These are phyloP conservation scores for Neurospora sp. DNA, from an alignment of 495 filamentous ascomycete species.

Conservation along the genomic window DNA sequence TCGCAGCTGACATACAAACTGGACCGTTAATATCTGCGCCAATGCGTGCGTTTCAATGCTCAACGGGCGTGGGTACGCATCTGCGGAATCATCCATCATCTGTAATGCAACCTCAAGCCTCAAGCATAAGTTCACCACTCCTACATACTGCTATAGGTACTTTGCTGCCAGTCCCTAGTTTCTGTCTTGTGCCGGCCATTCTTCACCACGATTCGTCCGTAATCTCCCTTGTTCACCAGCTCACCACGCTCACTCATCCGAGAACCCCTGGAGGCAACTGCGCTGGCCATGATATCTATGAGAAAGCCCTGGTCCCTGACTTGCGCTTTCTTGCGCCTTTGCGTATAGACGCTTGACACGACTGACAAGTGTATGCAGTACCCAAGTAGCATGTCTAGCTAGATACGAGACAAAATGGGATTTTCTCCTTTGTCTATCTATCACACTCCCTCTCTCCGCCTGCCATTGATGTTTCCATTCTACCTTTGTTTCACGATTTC, in stretches of 20 bases:
- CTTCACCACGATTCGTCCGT: background rate
- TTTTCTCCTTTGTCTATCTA: background rate
- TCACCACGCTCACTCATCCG: background rate
- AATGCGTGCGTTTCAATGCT: background rate
- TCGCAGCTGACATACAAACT: no score
- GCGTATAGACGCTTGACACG: background rate
- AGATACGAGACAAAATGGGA: background rate
- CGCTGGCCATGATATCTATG: background rate
- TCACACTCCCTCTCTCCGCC: background rate
- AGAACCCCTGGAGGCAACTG: background rate
- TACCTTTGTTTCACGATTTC: background rate
- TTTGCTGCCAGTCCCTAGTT: background rate
- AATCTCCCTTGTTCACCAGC: background rate
- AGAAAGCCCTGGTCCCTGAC: background rate
- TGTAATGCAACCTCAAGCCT: background rate
- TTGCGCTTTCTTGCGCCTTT: background rate
- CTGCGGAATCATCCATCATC: background rate
- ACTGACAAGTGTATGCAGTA: background rate
- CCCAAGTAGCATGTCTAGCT: background rate
- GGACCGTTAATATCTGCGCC: background rate
- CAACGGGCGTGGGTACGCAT: background rate
- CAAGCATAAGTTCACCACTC: background rate
- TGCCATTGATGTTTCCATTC: slow-evolving; percentile 1
- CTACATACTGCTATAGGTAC: background rate
- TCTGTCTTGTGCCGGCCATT: background rate